Percentiles rank a stretch among this genome's conserved stretches.
Conservation (phyloP, 2,329 filamentous ascomycete species). For the Albophoma yamanashiensis region DNA sequence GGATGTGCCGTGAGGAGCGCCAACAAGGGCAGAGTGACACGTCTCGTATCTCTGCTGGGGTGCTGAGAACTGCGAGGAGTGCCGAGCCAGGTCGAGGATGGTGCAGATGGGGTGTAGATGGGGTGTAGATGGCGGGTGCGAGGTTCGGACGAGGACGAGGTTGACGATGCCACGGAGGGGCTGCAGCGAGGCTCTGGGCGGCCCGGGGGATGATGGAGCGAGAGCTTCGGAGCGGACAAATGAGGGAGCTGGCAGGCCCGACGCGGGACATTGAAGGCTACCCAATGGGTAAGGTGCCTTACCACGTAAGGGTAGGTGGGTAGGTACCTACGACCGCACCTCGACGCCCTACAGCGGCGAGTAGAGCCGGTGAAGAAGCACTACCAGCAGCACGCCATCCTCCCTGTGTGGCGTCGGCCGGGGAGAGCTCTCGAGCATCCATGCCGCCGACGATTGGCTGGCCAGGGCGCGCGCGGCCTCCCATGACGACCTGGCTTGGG, state of each 20-base stretch:
- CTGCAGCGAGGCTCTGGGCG: neutral
- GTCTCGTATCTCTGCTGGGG: neutral
- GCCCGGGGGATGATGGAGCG: too few relatives aligned
- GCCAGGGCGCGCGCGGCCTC: neutral
- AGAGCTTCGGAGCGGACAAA: neutral
- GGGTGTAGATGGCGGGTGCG: neutral
- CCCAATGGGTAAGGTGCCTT: neutral
- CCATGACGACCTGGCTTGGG: neutral
- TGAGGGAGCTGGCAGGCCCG: neutral
- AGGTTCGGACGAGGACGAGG: neutral
- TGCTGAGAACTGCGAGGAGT: neutral
- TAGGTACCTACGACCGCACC: too few relatives aligned
- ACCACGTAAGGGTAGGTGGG: too few relatives aligned
- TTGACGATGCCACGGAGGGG: neutral
- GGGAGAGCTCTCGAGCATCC: neutral
- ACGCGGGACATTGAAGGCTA: neutral
- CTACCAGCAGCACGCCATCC: neutral
- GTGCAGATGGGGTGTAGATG: neutral
- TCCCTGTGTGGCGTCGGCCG: neutral
- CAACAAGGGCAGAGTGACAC: neutral
- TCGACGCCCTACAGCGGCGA: too few relatives aligned
- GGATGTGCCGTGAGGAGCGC: neutral
- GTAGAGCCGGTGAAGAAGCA: too few relatives aligned
- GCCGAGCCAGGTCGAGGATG: neutral
- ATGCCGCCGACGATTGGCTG: neutral